Evolutionary conservation across 192 early-diverging fungal genomes (phyloP).

Genomic region (Chytriomyces confervae): DNA sequence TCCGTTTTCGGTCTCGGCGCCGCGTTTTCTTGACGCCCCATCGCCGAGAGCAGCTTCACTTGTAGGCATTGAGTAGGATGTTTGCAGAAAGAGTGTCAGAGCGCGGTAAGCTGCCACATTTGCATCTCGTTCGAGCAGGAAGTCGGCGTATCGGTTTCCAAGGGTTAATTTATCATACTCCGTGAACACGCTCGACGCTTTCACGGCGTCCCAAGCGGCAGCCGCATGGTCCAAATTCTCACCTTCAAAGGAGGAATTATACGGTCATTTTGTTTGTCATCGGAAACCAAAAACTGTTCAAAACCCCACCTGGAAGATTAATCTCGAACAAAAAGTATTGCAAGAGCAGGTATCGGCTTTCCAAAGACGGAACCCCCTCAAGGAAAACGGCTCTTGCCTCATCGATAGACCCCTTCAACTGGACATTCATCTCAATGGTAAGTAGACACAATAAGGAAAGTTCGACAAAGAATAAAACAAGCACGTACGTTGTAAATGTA

Average conservation of each 20-base stretch:
- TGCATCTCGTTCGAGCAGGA: constrained; percentile 58
- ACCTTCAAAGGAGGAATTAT: constrained; percentile 30
- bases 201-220: constrained; percentile 57
- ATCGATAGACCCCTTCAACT: constrained; percentile 21
- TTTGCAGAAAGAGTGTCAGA: not conserved
- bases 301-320: constrained; percentile 54
- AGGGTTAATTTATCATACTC: constrained; percentile 63
- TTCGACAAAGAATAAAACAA: not conserved
- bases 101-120: constrained; percentile 39
- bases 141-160: constrained; percentile 61
- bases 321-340: constrained; percentile 71
- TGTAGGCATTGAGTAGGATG: constrained; percentile 23
- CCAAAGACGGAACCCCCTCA: constrained; percentile 44
- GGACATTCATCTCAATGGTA: not conserved
- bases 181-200: constrained; percentile 47
- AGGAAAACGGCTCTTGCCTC: constrained; percentile 56
- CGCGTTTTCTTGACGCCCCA: constrained; percentile 3
- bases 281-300: not conserved
- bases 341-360: constrained; percentile 62
- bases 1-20: not conserved
- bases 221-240: constrained; percentile 51
- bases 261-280: not conserved
- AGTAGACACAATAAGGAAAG: constrained; percentile 1
- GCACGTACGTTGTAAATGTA: constrained; percentile 54
- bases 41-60: constrained; percentile 1